phyloP scores from a whole-genome alignment of 139 green algal genomes.

The Chlorella vulgaris region DNA sequence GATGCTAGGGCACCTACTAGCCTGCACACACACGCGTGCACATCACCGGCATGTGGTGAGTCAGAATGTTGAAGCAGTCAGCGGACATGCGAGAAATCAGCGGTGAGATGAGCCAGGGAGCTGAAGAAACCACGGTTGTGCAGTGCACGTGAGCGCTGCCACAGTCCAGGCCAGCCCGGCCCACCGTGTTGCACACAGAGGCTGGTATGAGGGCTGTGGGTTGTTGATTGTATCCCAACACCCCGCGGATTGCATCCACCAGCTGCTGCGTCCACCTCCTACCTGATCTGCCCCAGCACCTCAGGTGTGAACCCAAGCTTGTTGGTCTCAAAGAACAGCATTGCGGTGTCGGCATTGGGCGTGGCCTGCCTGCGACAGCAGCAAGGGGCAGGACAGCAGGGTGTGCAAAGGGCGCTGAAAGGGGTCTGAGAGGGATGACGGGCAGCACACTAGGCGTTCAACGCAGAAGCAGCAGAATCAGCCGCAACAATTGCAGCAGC shows the following conservation, averaged over 20 bases:
- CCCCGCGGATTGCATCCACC: background rate
- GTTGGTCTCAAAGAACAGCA: conserved; percentile 88
- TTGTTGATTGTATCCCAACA: too few relatives aligned
- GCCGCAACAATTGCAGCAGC: background rate
- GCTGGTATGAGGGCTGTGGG: too few relatives aligned
- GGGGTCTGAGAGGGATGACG: background rate
- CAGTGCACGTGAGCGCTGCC: too few relatives aligned
- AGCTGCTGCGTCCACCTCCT: background rate
- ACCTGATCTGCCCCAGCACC: conserved; percentile 88
- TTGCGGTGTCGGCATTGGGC: conserved; percentile 69
- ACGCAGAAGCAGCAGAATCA: too few relatives aligned
- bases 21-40: background rate
- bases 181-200: too few relatives aligned
- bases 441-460: too few relatives aligned
- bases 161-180: too few relatives aligned
- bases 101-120: too few relatives aligned
- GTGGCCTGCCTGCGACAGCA: conserved; percentile 61
- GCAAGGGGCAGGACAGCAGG: background rate
- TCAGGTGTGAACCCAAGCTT: conserved; percentile 76
- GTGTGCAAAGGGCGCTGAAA: background rate
- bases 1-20: conserved; percentile 80
- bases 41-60: too few relatives aligned
- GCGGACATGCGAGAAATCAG: too few relatives aligned
- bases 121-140: too few relatives aligned
- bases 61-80: too few relatives aligned